phyloP scores from a whole-genome alignment of 1,284 basidiomycete species.

The Salmacisia buchloeana region DNA sequence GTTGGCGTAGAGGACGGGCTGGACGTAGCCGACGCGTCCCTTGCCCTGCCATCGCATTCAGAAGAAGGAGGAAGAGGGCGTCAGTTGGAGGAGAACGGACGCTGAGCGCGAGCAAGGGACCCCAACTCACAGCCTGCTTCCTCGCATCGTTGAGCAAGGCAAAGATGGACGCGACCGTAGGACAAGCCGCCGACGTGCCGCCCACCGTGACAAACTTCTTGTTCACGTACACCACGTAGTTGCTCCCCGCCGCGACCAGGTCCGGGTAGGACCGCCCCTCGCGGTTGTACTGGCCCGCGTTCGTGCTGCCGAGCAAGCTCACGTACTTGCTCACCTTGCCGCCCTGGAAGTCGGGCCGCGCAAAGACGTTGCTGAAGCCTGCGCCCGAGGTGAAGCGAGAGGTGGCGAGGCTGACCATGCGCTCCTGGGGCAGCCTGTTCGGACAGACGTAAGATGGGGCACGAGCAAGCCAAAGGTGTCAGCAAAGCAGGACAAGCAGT shows the following conservation, averaged over 20 bases:
- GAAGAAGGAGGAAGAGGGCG: not conserved
- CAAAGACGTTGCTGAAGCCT: constrained; percentile 12
- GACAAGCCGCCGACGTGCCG: constrained; percentile 16
- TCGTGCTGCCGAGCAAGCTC: not conserved
- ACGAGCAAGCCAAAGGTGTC: too few species aligned
- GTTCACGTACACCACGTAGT: not conserved
- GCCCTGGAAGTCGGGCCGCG: constrained; percentile 7
- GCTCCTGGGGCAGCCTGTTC: constrained; percentile 45
- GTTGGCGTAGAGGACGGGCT: constrained; percentile 16
- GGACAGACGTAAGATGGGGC: constrained; percentile 28
- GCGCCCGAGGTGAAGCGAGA: constrained; percentile 5
- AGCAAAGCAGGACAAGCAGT: not conserved
- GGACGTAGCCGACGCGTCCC: constrained; percentile 13
- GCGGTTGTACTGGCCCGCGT: constrained; percentile 14
- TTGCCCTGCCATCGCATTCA: constrained; percentile 8
- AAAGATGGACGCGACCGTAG: constrained; percentile 13
- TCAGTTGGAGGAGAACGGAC: not conserved
- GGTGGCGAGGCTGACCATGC: not conserved
- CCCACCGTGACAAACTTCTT: constrained; percentile 7
- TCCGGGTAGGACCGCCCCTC: constrained; percentile 17
- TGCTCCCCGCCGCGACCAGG: constrained; percentile 14
- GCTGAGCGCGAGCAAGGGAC: not conserved
- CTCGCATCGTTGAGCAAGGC: constrained; percentile 14
- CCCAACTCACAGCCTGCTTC: not conserved
- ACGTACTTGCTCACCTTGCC: not conserved